Percentiles rank a stretch among this genome's conserved stretches.
Evolutionary conservation across 2,329 filamentous ascomycete genomes (phyloP).

Genomic region (Biscogniauxia mediterranea): DNA sequence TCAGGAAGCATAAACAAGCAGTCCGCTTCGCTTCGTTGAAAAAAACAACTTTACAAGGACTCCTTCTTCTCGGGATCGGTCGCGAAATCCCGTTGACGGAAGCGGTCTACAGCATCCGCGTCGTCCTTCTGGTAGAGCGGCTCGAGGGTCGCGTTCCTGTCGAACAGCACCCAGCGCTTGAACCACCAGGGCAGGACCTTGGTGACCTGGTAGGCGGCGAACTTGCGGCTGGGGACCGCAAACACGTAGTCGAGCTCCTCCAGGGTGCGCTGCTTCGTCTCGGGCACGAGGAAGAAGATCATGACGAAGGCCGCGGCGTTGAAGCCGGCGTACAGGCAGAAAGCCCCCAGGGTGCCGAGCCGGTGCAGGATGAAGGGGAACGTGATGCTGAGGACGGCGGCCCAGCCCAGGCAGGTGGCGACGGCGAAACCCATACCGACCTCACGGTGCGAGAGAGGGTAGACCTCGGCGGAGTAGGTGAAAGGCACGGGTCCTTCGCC

Average conservation of each 20-base stretch:
- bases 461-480: conserved; percentile 68
- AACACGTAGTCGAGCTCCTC: conserved; percentile 52
- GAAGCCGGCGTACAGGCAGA: conserved; percentile 46
- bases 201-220: conserved; percentile 40
- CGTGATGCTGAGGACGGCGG: conserved; percentile 60
- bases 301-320: conserved; percentile 45
- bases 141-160: conserved; percentile 27
- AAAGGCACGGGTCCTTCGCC: conserved; percentile 68
- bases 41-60: neutral
- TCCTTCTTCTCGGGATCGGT: neutral
- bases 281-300: conserved; percentile 49
- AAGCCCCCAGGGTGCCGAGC: conserved; percentile 45
- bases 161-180: conserved; percentile 35
- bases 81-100: neutral
- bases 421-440: conserved; percentile 70
- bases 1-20: neutral
- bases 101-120: conserved; percentile 2
- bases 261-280: conserved; percentile 50
- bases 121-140: conserved; percentile 32
- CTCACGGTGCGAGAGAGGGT: conserved; percentile 68
- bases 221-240: conserved; percentile 40
- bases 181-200: conserved; percentile 39
- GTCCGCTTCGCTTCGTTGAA: neutral
- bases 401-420: conserved; percentile 62
- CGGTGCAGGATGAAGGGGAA: conserved; percentile 55